Evolutionary conservation across 2,329 filamentous ascomycete species (phyloP).

Genomic region (Microsporum audouinii): DNA sequence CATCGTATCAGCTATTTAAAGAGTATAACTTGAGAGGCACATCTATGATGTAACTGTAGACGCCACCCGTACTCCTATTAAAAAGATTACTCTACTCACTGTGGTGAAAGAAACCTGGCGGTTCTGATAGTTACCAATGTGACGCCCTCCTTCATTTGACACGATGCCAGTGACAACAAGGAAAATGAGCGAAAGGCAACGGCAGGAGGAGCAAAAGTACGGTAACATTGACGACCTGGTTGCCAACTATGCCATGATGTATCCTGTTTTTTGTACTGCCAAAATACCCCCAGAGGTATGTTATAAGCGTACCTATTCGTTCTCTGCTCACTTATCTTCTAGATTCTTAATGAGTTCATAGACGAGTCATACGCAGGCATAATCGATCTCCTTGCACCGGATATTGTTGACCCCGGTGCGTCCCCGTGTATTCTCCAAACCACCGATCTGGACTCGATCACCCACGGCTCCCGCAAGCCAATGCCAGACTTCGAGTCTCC

Average conservation of each 20-base stretch:
- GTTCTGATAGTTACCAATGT: too few species aligned
- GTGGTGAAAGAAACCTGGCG: too few species aligned
- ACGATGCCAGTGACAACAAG: background rate
- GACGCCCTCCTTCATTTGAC: background rate
- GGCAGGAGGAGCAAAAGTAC: background rate
- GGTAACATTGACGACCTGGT: background rate
- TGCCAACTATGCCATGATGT: background rate
- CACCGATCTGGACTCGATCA: constrained; percentile 6
- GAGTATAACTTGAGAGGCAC: too few species aligned
- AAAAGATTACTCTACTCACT: too few species aligned
- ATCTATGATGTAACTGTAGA: too few species aligned
- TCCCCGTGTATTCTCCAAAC: constrained; percentile 7
- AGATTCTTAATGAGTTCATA: constrained; percentile 10
- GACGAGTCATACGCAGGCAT: constrained; percentile 5
- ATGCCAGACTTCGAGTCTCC: constrained; percentile 7
- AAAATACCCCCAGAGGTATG: constrained; percentile 6
- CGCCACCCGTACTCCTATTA: too few species aligned
- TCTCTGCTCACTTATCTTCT: constrained; percentile 2
- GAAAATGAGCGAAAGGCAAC: background rate
- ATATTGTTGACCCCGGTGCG: background rate
- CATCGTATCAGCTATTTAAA: too few species aligned
- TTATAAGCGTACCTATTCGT: background rate
- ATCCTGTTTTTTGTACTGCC: constrained; percentile 7
- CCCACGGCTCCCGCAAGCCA: constrained; percentile 10
- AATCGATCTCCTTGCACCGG: background rate